Evolutionary conservation across 257 asterid genomes (phyloP), one percentile per base, ranked within the genome.

Genomic region (Solanum gandarillasii): DNA sequence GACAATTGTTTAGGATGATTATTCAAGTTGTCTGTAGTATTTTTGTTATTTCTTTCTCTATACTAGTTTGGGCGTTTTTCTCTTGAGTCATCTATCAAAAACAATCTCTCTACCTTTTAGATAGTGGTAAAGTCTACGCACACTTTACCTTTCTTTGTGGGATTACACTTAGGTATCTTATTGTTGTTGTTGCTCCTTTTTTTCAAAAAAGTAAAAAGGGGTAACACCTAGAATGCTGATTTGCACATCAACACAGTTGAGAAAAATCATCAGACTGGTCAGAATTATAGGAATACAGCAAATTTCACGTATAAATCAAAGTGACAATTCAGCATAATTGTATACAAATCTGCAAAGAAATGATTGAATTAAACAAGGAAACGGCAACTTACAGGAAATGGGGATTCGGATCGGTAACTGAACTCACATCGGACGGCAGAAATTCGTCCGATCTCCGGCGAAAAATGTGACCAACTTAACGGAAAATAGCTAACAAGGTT

Each of bases 371-470:
- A 29, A 67, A 70, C 23, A 65, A 25, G 43, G 5, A 12, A 68
- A 70, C 35, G 35, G 35, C 35, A 34, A 34, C 35, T 34, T 34
- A 34, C 35, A 34, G 35, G 35, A 34, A 34, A 34, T 43, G 21
- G 27, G 83, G 20, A 23, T 71, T 11, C 74, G 60, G 74, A 86
- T 86, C 85, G 23, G 76, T 14, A 70, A 39, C 16, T 35, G 58
- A 27, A 38, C 27, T 34, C 73, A 73, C 74, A 86, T 86, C 88
- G 83, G 71, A 86, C 88, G 55, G 83, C 27, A 12, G 43, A 7
- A 46, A 71, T 41, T 67, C 38, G 87, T 86, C 87, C 87, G 87
- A 86, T 86, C 70, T 86, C 87, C 43, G 55, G 31, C 20, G 52
- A 25, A 31, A 10, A 58, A 39, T 68, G 65, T 34, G 31, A 25